Evolutionary conservation across 208 protist species (phyloP), one percentile per base, ranked within the genome.

Genomic region (Wallacemonas sp.): DNA sequence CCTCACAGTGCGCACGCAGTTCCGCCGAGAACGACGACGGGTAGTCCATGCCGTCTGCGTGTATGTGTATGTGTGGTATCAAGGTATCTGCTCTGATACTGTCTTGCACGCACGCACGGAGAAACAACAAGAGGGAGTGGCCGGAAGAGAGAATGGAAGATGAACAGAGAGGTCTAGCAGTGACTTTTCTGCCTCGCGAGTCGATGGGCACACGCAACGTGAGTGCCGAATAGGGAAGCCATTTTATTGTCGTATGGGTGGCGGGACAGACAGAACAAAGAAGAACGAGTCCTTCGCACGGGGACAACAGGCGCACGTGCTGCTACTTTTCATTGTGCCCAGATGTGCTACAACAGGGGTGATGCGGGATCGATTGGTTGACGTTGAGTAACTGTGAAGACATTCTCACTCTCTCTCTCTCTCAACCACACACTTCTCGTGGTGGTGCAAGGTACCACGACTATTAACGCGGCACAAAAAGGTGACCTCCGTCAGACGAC

Each of bases 1-100:
- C 48, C 41, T 59, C 57, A 54, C 82, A 90, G 61, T 93, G 78
- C 32, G 62, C 50, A 1, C 76, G 48, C 45, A 95, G 72, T 18
- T 78, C 77, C n/a, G 54, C 44, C 0, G 82, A 72, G 54, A 93
- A 93, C 1, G 80, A 73, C 8, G 52, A 26, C 1, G 87, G 87
- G 71, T 86, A 93, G 2, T 46, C 26, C n/a, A 52, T 61, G n/a
- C 4, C 33, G 22, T 14, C 42, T 20, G 8, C 16, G 25, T 32
- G 3, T 32, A 3, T 55, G 22, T 39, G 36, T 39, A 4, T 39
- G 36, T 39, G 36, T n/a, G n/a, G n/a, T n/a, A n/a, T n/a, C n/a
- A n/a, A n/a, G n/a, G n/a, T 42, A 18, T 23, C n/a, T 32, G 33
- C 28, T 61, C n/a, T 41, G 42, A 61, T 18, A 63, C 32, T 3